Base-by-base conservation (phyloP, 108 stramenopile genomes). In the Aurantiochytrium sp. region DNA sequence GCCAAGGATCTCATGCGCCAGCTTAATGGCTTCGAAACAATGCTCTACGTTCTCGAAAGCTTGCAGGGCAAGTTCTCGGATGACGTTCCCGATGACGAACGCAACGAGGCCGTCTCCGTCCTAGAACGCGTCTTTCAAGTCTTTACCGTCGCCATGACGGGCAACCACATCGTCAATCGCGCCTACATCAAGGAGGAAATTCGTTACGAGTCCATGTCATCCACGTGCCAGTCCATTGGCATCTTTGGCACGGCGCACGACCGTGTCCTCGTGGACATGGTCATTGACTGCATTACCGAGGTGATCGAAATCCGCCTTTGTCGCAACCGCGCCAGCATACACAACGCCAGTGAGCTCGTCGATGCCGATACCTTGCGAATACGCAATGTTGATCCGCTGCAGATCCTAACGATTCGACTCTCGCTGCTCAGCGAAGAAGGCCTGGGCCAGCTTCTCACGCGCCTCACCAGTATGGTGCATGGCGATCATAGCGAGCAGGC, bases 111-210 rank as follows among this genome's bases (percentile, higher is more conserved):
- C n/a, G 51, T 83, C 23, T 12, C 19, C 12, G 18, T 83, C 10
- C n/a, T 83, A 45, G 76, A 83, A 23, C 45, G 51, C 25, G 76
- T 83, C 49, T 83, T 83, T 83, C 76, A 83, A 35, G 76, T 83
- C 28, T 53, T 83, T 23, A 83, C 76, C 10, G 76, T 83, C 4
- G 45, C 76, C 25, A 83, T 83, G 76, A 83, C 76, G 6, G 76
- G 76, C n/a, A 83, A 83, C 23, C 76, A 83, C 51, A 47, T 83
- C 51, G 76, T 53, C 49, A 83, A 83, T 83, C 76, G 76, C 23
- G 45, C 76, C 76, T 83, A 53, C 51, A 16, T 83, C 25, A 83
- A 83, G 51, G 76, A 83, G 76, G 76, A 83, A 45, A 83, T 83
- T 35, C 76, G 76, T 8, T 83, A 83, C 51, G 76, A 83, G 51